Percentiles rank a stretch among this genome's conserved stretches.
phyloP scores from a whole-genome alignment of 192 early-diverging fungal genomes.

The Jimgerdemannia flammicorona region DNA sequence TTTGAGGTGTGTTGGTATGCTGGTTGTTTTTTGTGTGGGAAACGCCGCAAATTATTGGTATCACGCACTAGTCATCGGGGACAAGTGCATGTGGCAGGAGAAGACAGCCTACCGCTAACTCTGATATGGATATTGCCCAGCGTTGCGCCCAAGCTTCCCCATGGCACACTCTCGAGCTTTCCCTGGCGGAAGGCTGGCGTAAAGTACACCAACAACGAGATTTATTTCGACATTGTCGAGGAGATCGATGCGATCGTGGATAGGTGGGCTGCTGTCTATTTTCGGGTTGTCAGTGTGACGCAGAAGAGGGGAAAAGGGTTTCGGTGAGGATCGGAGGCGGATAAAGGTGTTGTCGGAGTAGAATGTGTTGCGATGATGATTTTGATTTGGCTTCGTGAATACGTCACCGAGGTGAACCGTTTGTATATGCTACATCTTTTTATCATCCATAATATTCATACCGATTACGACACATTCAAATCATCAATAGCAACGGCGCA shows the following conservation, averaged over 20 bases:
- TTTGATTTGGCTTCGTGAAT: too few relatives aligned
- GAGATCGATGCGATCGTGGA: conserved; percentile 84
- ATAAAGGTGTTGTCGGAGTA: too few relatives aligned
- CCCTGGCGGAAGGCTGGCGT: conserved; percentile 89
- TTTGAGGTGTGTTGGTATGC: not conserved
- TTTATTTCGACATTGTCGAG: conserved; percentile 92
- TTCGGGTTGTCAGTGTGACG: not conserved
- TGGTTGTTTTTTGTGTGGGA: not conserved
- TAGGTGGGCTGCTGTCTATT: conserved; percentile 34
- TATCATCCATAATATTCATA: too few relatives aligned
- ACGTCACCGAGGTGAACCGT: too few relatives aligned
- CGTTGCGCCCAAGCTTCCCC: conserved; percentile 53
- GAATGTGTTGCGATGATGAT: too few relatives aligned
- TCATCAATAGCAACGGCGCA: conserved; percentile 32
- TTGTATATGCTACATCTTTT: too few relatives aligned
- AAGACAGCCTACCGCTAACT: not conserved
- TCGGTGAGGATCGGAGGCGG: too few relatives aligned
- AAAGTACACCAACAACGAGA: conserved; percentile 88
- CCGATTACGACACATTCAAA: not conserved
- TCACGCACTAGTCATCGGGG: not conserved
- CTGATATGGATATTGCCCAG: conserved; percentile 13
- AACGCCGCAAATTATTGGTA: not conserved
- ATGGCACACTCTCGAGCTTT: conserved; percentile 62
- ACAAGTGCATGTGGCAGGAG: too few relatives aligned
- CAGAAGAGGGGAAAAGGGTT: not conserved